These are phyloP conservation scores for Trametes cubensis DNA, from an alignment of 768 basidiomycete species.

Conservation along the genomic window DNA sequence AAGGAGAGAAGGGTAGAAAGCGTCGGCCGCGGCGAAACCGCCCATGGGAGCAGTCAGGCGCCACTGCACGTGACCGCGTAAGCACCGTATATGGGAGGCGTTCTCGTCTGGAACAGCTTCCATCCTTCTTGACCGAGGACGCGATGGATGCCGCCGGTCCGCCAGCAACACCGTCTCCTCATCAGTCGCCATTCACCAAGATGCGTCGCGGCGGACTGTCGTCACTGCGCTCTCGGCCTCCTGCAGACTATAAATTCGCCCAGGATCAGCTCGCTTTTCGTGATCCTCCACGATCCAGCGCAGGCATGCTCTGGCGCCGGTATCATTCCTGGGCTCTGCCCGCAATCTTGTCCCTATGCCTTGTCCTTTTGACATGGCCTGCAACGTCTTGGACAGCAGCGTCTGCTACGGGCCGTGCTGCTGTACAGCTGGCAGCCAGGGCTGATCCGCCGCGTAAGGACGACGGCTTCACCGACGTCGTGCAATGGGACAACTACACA, in stretches of 20 bases:
- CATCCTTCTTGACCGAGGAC: background rate
- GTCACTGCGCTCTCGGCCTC: background rate
- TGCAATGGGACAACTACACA: conserved; percentile 71
- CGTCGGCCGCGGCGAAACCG: background rate
- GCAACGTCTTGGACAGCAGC: conserved; percentile 2
- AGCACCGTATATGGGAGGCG: background rate
- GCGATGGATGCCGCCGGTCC: conserved; percentile 15
- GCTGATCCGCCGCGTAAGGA: conserved; percentile 32
- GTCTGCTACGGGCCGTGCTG: background rate
- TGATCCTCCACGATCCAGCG: background rate
- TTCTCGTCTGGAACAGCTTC: background rate
- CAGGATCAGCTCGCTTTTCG: background rate
- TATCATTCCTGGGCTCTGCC: conserved; percentile 22
- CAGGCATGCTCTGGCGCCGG: conserved; percentile 16
- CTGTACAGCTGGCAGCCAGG: background rate
- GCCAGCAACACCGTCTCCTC: background rate
- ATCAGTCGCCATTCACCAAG: background rate
- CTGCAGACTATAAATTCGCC: conserved; percentile 1
- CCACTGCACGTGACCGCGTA: conserved; percentile 17
- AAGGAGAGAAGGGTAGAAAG: conserved; percentile 1
- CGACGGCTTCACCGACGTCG: conserved; percentile 39
- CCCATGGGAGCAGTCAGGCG: conserved; percentile 6
- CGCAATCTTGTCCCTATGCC: conserved; percentile 18
- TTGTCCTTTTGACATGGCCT: conserved; percentile 24
- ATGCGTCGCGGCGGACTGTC: background rate